phyloP scores from a whole-genome alignment of 371 early-diverging fungal species.

The Syncephalastrum contaminatum region DNA sequence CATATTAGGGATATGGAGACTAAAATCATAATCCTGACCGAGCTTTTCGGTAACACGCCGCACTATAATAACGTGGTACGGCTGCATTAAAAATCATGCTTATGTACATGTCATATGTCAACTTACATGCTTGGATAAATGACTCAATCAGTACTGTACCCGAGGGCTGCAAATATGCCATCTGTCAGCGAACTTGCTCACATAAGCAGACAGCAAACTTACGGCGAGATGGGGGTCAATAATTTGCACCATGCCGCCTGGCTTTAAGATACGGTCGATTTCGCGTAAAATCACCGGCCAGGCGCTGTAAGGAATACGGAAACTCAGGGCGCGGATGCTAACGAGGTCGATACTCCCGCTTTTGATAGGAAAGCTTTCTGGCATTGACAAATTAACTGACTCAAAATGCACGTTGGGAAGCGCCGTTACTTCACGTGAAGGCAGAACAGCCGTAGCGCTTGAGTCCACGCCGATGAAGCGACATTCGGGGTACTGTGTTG shows the following conservation, averaged over 20 bases:
- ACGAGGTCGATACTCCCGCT: constrained; percentile 26
- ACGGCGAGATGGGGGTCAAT: constrained; percentile 32
- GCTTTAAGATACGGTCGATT: constrained; percentile 29
- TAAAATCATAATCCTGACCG: constrained; percentile 25
- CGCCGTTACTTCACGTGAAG: constrained; percentile 17
- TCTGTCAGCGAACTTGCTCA: neutral
- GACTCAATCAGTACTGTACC: constrained; percentile 42
- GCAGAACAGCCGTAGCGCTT: neutral
- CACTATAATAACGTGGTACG: constrained; percentile 16
- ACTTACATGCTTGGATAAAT: constrained; percentile 36
- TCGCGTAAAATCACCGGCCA: constrained; percentile 22
- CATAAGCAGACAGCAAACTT: constrained; percentile 11
- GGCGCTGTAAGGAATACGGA: constrained; percentile 7
- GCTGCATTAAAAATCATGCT: no score
- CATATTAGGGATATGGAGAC: constrained; percentile 18
- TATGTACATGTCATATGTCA: no score
- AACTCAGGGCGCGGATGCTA: constrained; percentile 26
- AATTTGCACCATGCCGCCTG: constrained; percentile 36
- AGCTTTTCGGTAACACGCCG: constrained; percentile 15
- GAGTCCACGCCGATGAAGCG: constrained; percentile 26
- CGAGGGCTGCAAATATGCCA: constrained; percentile 15
- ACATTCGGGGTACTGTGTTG: constrained; percentile 34
- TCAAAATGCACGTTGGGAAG: constrained; percentile 31
- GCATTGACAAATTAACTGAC: constrained; percentile 6
- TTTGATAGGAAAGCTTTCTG: constrained; percentile 2